phyloP scores from a whole-genome alignment of 192 early-diverging fungal genomes.

The Podochytrium sp. region DNA sequence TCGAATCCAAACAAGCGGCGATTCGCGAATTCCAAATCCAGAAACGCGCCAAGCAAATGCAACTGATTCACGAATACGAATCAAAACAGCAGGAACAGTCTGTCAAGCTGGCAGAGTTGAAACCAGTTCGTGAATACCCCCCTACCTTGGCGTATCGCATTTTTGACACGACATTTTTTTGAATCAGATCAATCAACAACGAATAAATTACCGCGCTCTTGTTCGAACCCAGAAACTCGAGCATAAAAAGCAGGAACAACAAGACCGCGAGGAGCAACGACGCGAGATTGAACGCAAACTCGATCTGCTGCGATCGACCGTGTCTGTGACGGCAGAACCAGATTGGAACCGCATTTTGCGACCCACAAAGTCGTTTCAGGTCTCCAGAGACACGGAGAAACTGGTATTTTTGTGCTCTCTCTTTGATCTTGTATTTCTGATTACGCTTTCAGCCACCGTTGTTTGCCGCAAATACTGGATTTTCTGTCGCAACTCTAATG shows the following conservation, averaged over 20 bases:
- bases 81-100: not conserved
- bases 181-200: not conserved
- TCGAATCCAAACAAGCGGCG: not conserved
- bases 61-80: conserved; percentile 13
- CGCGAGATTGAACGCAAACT: conserved; percentile 24
- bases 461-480: conserved; percentile 9
- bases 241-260: not conserved
- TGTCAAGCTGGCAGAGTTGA: not conserved
- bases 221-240: conserved; percentile 9
- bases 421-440: not conserved
- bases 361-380: conserved; percentile 19
- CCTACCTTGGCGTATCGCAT: not conserved
- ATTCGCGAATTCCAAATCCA: conserved; percentile 12
- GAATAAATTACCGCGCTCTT: conserved; percentile 3
- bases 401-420: not conserved
- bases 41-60: not conserved
- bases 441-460: not conserved
- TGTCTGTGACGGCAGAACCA: conserved; percentile 2
- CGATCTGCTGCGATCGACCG: conserved; percentile 1
- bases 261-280: not conserved
- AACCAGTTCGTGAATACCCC: not conserved
- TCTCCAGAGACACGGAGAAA: conserved; percentile 22
- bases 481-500: conserved; percentile 17
- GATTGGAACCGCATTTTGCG: conserved; percentile 28
- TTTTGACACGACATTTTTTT: not conserved